Evolutionary conservation across 257 asterid genomes (phyloP), one percentile per base, ranked within the genome.

Genomic region (Lycium ferocissimum): DNA sequence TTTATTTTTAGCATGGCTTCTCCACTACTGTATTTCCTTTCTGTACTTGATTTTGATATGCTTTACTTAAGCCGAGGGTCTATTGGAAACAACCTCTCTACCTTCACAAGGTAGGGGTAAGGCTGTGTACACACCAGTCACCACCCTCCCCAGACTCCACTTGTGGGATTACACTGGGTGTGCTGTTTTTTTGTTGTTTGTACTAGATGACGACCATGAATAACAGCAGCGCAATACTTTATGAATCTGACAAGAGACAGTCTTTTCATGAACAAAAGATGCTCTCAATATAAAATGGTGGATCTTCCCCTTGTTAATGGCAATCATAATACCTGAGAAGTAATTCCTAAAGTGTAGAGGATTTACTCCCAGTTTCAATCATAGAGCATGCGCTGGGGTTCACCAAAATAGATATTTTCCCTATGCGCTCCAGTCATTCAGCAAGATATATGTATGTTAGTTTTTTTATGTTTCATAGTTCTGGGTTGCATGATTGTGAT

Each of bases 291-390:
- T 40, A 40, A 70, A 70, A 17, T 40, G 79, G 33, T 70, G 79
- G 79, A 70, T 70, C 79, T 70, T 70, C 54, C 35, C 35, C 15
- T 70, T 70, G 54, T 40, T 70, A 17, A 70, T 70, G 9, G 22
- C 15, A 38, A 43, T 43, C 79, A 38, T 70, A 40, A 17, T 40
- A 40, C 79, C 79, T 10, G 56, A 70, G 54, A 38, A 70, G 56
- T 70, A 70, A 70, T 40, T 70, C 56, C 20, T 18, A 38, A 70
- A 9, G 54, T 70, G 79, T 70, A 26, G 79, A 70, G 53, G 79
- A 70, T 70, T 38, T 14, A 40, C 79, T 70, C 38, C 79, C 79
- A 40, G 35, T 70, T 40, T 70, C 79, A 70, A 40, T 72, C 38
- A 67, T 67, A 37, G 22, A 67, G 76, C 43, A 35, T 20, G 20